These are phyloP conservation scores for Malus fusca DNA, from an alignment of 306 rosid genomes.

Conservation along the genomic window DNA sequence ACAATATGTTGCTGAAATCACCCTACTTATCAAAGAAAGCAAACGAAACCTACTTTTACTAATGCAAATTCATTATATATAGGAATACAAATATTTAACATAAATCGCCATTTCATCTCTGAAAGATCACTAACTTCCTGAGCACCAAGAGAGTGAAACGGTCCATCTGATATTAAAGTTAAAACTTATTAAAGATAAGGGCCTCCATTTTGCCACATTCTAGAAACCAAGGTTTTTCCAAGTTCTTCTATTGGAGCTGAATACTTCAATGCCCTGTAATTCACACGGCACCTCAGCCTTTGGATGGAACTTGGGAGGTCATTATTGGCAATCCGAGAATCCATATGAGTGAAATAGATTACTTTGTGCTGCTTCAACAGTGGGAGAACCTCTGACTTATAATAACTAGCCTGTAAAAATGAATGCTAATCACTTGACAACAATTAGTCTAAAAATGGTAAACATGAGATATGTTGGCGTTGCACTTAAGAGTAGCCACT, in stretches of 20 bases:
- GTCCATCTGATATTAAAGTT: neutral
- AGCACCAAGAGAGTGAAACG: neutral
- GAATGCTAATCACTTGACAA: slow-evolving; percentile 16
- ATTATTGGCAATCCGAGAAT: slow-evolving; percentile 87
- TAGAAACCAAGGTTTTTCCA: slow-evolving; percentile 66
- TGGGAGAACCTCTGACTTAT: slow-evolving; percentile 71
- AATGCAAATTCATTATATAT: neutral
- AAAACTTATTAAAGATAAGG: slow-evolving; percentile 35
- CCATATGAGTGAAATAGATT: slow-evolving; percentile 83
- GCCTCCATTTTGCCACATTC: slow-evolving; percentile 69
- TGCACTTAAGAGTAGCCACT: slow-evolving; percentile 4
- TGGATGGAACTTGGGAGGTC: slow-evolving; percentile 59
- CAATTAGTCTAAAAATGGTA: slow-evolving; percentile 3
- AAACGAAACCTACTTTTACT: neutral
- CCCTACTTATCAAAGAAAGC: neutral
- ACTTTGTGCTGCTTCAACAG: slow-evolving; percentile 79
- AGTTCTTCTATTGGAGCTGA: slow-evolving; percentile 75
- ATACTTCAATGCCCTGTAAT: slow-evolving; percentile 80
- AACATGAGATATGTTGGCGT: neutral
- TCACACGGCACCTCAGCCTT: slow-evolving; percentile 80
- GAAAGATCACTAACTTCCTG: neutral
- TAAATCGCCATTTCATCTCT: neutral
- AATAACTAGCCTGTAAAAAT: slow-evolving; percentile 62
- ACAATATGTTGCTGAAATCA: neutral
- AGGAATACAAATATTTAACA: neutral